Base-by-base conservation (phyloP, 495 filamentous ascomycete genomes). In the Tuber melanosporum region DNA sequence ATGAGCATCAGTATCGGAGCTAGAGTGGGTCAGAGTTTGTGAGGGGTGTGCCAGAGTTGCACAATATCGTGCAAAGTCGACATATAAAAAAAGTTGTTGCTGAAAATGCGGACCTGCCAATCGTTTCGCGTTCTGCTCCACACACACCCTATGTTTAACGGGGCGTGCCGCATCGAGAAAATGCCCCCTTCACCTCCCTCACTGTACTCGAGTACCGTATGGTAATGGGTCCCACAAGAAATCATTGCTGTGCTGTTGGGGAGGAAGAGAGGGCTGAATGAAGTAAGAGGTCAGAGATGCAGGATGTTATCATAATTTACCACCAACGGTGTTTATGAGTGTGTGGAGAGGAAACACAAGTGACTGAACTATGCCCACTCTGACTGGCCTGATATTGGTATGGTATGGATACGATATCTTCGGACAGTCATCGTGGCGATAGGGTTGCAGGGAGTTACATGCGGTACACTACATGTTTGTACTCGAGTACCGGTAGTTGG, bases 61-160 rank as follows among this genome's bases (percentile, higher is more conserved):
- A 66, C 57, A 36, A 26, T 66, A 66, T 66, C 57, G 57, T 66
- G 57, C 57, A 4, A 26, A n/a, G 22, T 52, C 4, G 10, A 62
- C 9, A 62, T 62, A 26, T 57, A 62, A 62, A 62, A 62, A 22
- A 17, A 66, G 45, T 62, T 78, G 44, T 62, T 71, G 76, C 70
- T 79, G 76, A 71, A 57, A 75, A 77, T 70, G 78, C 77, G 76
- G 76, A 73, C 57, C 46, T 22, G 39, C 76, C 78, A 80, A 79
- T 80, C 78, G 57, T 80, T 76, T 80, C 32, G 69, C 45, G 49
- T 73, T 44, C 79, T 42, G 36, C 73, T 73, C 71, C 71, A 74
- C 78, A 71, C 70, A 49, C 72, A 77, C 36, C 44, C 39, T 77
- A 57, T 71, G 57, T 57, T 69, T 26, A n/a, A 20, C 66, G 70